Base-by-base conservation (phyloP, 2,329 filamentous ascomycete species). In the Bipolaris zeicola region DNA sequence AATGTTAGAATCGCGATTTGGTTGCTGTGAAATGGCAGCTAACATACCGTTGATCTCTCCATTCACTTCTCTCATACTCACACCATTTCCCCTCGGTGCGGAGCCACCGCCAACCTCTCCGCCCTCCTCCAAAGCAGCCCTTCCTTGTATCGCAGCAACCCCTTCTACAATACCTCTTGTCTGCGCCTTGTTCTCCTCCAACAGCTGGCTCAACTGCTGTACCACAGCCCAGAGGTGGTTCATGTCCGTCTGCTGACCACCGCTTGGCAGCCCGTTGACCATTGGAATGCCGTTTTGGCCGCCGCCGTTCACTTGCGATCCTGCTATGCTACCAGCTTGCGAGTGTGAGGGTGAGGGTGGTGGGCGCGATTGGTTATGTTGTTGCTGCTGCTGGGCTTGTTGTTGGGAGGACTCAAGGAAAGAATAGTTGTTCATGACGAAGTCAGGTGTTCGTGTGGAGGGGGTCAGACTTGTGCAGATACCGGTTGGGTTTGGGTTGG, bases 171-270 rank as follows among this genome's bases (percentile, higher is more conserved):
- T 75, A 2, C 70, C 69, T 57, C 64, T 61, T 20, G 73, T 76
- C 52, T 77, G 74, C 34, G 69, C 71, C 39, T 76, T 68, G 57
- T 78, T 78, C 53, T 77, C 75, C 51, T 77, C 74, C 33, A 78
- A 65, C 49, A 76, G 56, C 57, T 75, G 70, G 52, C 70, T 73
- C 50, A 78, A 63, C 65, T 77, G 73, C 65, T 78, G 74, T 36
- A 78, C 74, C 33, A 77, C 71, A 31, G 67, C 67, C 76, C 75
- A 78, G 22, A 78, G 67, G 56, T 77, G 70, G 55, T 78, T 78
- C 75, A 78, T 77, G 52, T 78, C 76, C 13, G 73, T 77, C 63
- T 78, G 76, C 49, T 77, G 76, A 42, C 76, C 76, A 6, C 75
- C 74, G 26, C 67, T 71, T 8, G 74, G 72, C 41, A 77, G 63